phyloP scores from a whole-genome alignment of 768 basidiomycete genomes.

The Neoboletus brunneissimus region DNA sequence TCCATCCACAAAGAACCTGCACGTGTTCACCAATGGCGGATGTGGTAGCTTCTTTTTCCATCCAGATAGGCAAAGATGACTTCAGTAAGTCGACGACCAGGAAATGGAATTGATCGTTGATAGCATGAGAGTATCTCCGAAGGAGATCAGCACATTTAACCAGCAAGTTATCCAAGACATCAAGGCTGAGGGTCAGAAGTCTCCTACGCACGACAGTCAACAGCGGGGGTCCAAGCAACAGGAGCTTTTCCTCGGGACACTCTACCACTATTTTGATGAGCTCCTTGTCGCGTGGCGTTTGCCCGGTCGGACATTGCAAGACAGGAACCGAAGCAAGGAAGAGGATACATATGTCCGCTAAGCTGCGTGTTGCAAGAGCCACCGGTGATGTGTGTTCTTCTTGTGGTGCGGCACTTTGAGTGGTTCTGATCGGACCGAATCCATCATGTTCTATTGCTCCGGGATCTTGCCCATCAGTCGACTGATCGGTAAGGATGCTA shows the following conservation, averaged over 20 bases:
- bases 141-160: slow-evolving; percentile 53
- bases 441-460: slow-evolving; percentile 51
- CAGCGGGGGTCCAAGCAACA: slow-evolving; percentile 55
- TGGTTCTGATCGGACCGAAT: slow-evolving; percentile 52
- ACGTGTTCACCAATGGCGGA: slow-evolving; percentile 44
- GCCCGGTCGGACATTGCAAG: slow-evolving; percentile 55
- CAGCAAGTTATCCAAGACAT: slow-evolving; percentile 53
- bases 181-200: slow-evolving; percentile 49
- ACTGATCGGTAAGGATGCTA: slow-evolving; percentile 29
- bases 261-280: slow-evolving; percentile 51
- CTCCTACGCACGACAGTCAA: slow-evolving; percentile 54
- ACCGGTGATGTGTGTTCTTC: slow-evolving; percentile 31
- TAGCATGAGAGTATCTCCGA: slow-evolving; percentile 49
- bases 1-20: slow-evolving; percentile 50
- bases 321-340: slow-evolving; percentile 64
- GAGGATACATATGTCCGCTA: slow-evolving; percentile 52
- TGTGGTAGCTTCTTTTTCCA: slow-evolving; percentile 28
- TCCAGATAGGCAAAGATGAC: slow-evolving; percentile 64
- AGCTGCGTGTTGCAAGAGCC: slow-evolving; percentile 30
- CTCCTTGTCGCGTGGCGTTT: slow-evolving; percentile 61
- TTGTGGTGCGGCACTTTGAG: slow-evolving; percentile 30
- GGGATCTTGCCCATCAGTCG: slow-evolving; percentile 13
- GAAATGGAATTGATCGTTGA: slow-evolving; percentile 51
- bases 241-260: slow-evolving; percentile 53
- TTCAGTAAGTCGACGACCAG: slow-evolving; percentile 61